Percentiles rank a stretch among this genome's conserved stretches.
Evolutionary conservation across 768 basidiomycete species (phyloP).

Genomic region (Leccinum fibrillosum): DNA sequence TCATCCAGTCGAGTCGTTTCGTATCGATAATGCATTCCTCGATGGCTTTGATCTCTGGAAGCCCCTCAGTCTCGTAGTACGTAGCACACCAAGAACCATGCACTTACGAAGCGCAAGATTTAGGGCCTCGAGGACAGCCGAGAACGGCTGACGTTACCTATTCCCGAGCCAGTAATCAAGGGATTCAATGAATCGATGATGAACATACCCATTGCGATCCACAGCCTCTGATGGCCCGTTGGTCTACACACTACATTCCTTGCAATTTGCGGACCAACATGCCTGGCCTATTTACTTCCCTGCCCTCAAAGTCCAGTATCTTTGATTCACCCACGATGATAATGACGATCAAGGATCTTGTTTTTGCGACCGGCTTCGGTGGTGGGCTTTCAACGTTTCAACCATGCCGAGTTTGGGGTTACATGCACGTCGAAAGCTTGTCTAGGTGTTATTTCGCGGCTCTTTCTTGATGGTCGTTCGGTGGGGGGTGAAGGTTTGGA

Average conservation of each 20-base stretch:
- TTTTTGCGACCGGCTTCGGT: conserved; percentile 54
- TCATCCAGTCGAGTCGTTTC: neutral
- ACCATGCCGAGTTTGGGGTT: neutral
- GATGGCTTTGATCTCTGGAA: neutral
- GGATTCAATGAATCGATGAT: neutral
- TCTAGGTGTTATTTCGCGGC: conserved; percentile 49
- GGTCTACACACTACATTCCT: neutral
- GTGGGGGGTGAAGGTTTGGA: neutral
- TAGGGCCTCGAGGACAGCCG: neutral
- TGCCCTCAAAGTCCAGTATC: conserved; percentile 40
- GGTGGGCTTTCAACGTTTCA: conserved; percentile 31
- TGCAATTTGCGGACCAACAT: neutral
- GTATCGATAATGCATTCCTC: neutral
- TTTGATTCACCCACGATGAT: conserved; percentile 16
- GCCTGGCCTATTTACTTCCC: conserved; percentile 50
- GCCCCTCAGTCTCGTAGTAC: neutral
- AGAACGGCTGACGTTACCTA: neutral
- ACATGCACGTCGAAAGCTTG: neutral
- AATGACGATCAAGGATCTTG: conserved; percentile 46
- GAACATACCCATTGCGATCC: neutral
- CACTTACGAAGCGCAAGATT: neutral
- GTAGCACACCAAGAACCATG: too few relatives aligned
- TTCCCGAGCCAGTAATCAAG: neutral
- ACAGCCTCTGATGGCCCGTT: neutral
- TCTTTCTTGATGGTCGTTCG: conserved; percentile 3